phyloP scores from a whole-genome alignment of 768 basidiomycete genomes.

The Rhodosporidiobolus sp. region DNA sequence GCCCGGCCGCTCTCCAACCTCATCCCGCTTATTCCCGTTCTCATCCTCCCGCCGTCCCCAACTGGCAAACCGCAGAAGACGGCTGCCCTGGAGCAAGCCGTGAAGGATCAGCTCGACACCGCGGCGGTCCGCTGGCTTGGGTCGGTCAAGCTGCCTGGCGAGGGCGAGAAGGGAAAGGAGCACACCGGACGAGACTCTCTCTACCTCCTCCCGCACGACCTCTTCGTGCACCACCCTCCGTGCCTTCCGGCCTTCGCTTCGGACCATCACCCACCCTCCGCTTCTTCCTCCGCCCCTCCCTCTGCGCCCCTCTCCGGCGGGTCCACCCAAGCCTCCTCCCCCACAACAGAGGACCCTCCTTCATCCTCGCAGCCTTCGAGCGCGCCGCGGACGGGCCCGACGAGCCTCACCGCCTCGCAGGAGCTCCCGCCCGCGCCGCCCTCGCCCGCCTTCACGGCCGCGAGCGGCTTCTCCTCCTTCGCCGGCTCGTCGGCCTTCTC shows the following conservation, averaged over 20 bases:
- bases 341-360: neutral
- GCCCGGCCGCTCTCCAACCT: conserved; percentile 20
- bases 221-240: conserved; percentile 14
- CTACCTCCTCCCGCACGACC: conserved; percentile 28
- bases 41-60: conserved; percentile 31
- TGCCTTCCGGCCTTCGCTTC: too few species aligned
- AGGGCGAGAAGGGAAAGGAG: neutral
- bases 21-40: conserved; percentile 30
- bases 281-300: neutral
- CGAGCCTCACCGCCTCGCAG: conserved; percentile 22
- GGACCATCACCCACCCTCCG: neutral
- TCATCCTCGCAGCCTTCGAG: neutral
- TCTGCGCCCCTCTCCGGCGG: neutral
- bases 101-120: conserved; percentile 21
- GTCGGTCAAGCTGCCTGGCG: neutral
- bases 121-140: conserved; percentile 27
- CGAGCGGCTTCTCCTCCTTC: neutral
- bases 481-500: conserved; percentile 10
- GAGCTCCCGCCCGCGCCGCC: conserved; percentile 13
- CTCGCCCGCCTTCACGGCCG: neutral
- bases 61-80: conserved; percentile 34
- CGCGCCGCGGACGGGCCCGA: neutral
- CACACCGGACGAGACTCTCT: neutral
- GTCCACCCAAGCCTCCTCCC: neutral
- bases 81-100: conserved; percentile 9